Evolutionary conservation across 768 basidiomycete genomes (phyloP).

Genomic region (Boletus reticulatus): DNA sequence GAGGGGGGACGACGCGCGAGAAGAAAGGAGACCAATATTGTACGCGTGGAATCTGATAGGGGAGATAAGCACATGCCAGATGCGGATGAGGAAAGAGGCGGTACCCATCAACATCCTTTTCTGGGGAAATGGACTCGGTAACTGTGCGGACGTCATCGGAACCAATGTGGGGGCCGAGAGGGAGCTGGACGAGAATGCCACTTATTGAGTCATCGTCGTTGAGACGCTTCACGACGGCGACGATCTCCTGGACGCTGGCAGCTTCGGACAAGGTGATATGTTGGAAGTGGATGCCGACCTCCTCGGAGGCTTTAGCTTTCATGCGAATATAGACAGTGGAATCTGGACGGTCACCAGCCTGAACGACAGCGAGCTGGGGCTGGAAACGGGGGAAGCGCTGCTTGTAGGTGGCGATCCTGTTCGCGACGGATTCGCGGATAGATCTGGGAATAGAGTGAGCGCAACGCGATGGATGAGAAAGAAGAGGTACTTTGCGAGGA

Average conservation of each 20-base stretch:
- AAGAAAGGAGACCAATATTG: constrained; percentile 94
- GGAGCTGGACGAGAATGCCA: constrained; percentile 94
- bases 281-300: constrained; percentile 86
- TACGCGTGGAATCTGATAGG: constrained; percentile 87
- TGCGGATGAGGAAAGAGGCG: constrained; percentile 21
- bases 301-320: constrained; percentile 94
- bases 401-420: constrained; percentile 62
- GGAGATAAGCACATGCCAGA: constrained; percentile 2
- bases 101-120: constrained; percentile 97
- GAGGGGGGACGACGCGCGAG: constrained; percentile 83
- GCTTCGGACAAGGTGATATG: constrained; percentile 74
- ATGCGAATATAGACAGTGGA: constrained; percentile 93
- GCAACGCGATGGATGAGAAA: constrained; percentile 5
- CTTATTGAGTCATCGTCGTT: constrained; percentile 80
- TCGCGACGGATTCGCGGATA: constrained; percentile 74
- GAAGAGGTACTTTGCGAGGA: constrained; percentile 73
- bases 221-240: constrained; percentile 73
- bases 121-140: constrained; percentile 91
- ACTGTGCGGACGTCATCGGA: constrained; percentile 83
- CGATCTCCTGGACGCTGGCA: constrained; percentile 70
- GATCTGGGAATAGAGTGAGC: constrained; percentile 48
- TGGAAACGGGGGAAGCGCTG: constrained; percentile 81
- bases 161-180: constrained; percentile 79
- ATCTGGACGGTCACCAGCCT: constrained; percentile 90
- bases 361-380: constrained; percentile 88